Evolutionary conservation across 2,329 filamentous ascomycete genomes (phyloP).

Genomic region (Aspergillus persii): DNA sequence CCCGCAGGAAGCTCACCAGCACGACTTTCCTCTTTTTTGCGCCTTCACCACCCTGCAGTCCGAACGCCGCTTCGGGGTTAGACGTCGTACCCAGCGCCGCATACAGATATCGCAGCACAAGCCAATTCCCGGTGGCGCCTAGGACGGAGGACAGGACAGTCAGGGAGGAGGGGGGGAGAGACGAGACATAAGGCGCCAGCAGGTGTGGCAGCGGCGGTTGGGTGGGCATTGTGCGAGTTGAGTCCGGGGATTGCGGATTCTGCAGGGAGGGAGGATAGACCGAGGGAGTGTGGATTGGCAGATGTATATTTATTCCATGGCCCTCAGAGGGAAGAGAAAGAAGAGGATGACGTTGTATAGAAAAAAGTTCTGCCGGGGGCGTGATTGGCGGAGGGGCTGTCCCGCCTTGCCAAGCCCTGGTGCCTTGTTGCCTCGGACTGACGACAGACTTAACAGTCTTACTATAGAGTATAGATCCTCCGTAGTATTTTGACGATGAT

Average conservation of each 20-base stretch:
- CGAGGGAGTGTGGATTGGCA: too few species aligned
- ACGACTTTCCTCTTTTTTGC: conserved; percentile 56
- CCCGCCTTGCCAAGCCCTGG: conserved; percentile 22
- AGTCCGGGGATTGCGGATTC: not conserved
- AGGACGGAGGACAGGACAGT: conserved; percentile 46
- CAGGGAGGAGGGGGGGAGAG: conserved; percentile 36
- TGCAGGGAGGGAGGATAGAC: not conserved
- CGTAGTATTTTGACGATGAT: too few species aligned
- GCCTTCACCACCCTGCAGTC: conserved; percentile 26
- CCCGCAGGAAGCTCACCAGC: conserved; percentile 78
- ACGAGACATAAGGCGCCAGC: conserved; percentile 38
- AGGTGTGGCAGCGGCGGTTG: conserved; percentile 41
- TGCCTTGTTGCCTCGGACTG: too few species aligned
- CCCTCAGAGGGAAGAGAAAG: too few species aligned
- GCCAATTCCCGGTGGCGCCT: conserved; percentile 56
- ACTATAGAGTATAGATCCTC: too few species aligned
- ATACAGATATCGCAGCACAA: conserved; percentile 52
- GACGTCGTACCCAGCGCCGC: conserved; percentile 40
- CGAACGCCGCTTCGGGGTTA: conserved; percentile 17
- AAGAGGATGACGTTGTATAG: conserved; percentile 20
- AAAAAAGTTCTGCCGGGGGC: conserved; percentile 20
- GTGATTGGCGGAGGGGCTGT: conserved; percentile 24
- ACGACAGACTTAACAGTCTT: too few species aligned
- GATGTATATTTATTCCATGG: too few species aligned
- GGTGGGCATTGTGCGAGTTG: conserved; percentile 32